Evolutionary conservation across 495 filamentous ascomycete genomes (phyloP).

Genomic region (Neurospora discreta): DNA sequence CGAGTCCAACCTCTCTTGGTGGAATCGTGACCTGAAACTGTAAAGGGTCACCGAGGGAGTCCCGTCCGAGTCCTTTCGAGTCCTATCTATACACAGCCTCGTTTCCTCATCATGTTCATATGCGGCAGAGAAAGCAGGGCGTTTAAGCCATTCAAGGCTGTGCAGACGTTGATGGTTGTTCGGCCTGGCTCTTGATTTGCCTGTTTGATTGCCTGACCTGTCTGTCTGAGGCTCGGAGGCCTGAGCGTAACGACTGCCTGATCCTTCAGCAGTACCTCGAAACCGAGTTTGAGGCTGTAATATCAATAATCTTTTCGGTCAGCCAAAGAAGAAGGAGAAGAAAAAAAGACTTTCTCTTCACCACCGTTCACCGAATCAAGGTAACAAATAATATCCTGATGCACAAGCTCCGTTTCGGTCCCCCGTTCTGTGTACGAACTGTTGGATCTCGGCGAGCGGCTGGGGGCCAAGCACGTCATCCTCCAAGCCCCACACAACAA

Average conservation of each 20-base stretch:
- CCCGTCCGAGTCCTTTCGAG: neutral
- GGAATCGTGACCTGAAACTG: neutral
- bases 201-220: neutral
- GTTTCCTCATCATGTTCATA: neutral
- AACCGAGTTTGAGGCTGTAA: neutral
- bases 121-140: neutral
- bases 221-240: neutral
- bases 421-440: neutral
- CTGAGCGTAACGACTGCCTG: neutral
- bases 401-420: neutral
- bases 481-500: conserved; percentile 2
- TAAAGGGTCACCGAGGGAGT: neutral
- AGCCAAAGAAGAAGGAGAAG: neutral
- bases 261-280: neutral
- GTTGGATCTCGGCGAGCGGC: neutral
- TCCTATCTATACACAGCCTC: neutral
- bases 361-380: neutral
- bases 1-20: neutral
- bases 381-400: neutral
- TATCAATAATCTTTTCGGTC: neutral
- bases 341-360: neutral
- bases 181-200: neutral
- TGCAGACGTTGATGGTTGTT: neutral
- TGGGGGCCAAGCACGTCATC: conserved; percentile 15
- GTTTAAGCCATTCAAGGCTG: neutral